phyloP scores from a whole-genome alignment of 441 rosid species.

The Populus tomentosa region DNA sequence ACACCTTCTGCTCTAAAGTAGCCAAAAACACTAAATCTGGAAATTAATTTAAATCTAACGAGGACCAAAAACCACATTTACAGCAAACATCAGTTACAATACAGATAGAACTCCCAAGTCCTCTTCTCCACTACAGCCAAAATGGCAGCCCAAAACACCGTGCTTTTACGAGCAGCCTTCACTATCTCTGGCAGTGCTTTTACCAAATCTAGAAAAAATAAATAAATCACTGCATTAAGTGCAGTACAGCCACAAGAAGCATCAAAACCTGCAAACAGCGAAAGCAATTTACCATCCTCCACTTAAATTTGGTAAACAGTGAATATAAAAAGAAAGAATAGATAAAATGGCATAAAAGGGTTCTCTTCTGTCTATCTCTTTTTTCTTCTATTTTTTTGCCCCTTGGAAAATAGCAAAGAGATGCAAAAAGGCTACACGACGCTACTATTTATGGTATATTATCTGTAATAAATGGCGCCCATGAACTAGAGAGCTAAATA shows the following conservation, averaged over 20 bases:
- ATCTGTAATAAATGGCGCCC: too few species aligned
- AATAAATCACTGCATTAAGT: not conserved
- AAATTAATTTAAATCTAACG: conserved; percentile 1
- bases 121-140: not conserved
- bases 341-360: not conserved
- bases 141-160: not conserved
- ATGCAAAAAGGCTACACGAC: not conserved
- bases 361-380: too few species aligned
- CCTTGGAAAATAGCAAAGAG: conserved; percentile 3
- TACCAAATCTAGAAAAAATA: not conserved
- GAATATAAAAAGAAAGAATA: not conserved
- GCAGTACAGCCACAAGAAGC: not conserved
- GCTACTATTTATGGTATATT: too few species aligned
- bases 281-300: not conserved
- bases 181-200: conserved; percentile 6
- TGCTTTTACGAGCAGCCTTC: not conserved
- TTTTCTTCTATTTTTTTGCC: too few species aligned
- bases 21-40: not conserved
- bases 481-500: not conserved
- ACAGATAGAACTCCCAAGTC: not conserved
- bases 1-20: too few species aligned
- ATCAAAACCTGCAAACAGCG: not conserved
- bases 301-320: conserved; percentile 6
- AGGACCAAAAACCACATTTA: conserved; percentile 2
- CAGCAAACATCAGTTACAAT: conserved; percentile 10